These are phyloP conservation scores for Didymella lethalis DNA, from an alignment of 2,329 filamentous ascomycete species.

Conservation along the genomic window DNA sequence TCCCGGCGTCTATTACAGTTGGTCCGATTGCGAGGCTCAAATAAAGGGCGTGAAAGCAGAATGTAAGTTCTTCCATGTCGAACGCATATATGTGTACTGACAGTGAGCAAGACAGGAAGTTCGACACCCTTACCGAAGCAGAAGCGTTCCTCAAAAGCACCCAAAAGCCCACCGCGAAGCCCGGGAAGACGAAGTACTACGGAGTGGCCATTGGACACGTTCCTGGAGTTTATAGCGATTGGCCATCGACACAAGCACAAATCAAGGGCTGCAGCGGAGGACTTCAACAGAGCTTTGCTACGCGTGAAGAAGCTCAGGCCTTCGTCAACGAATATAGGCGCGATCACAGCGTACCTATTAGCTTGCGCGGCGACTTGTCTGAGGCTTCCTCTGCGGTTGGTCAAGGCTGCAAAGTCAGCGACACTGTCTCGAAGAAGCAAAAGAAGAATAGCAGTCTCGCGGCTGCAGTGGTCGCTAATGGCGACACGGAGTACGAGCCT, in stretches of 20 bases:
- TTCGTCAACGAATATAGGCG: slow-evolving; percentile 65
- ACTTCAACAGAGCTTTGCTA: slow-evolving; percentile 61
- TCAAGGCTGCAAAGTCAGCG: slow-evolving; percentile 25
- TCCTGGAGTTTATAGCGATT: slow-evolving; percentile 70
- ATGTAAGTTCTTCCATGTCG: slow-evolving; percentile 36
- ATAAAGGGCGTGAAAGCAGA: slow-evolving; percentile 63
- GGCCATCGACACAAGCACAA: slow-evolving; percentile 75
- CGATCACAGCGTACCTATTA: slow-evolving; percentile 34
- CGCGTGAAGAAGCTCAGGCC: slow-evolving; percentile 73
- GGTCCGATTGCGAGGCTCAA: slow-evolving; percentile 68
- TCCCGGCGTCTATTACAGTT: slow-evolving; percentile 70
- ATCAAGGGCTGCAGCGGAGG: slow-evolving; percentile 76
- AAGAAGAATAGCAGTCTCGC: slow-evolving; percentile 43
- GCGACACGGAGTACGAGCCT: slow-evolving; percentile 49
- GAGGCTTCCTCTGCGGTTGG: slow-evolving; percentile 35
- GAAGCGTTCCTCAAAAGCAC: slow-evolving; percentile 75
- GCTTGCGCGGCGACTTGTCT: slow-evolving; percentile 38
- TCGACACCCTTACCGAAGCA: slow-evolving; percentile 76
- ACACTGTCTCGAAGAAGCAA: slow-evolving; percentile 48
- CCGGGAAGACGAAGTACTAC: slow-evolving; percentile 63
- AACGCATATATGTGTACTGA: slow-evolving; percentile 4
- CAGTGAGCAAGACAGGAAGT: slow-evolving; percentile 74
- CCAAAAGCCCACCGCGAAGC: slow-evolving; percentile 48
- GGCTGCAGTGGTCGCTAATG: slow-evolving; percentile 20
- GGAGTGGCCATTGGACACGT: slow-evolving; percentile 65